Base-by-base conservation (phyloP, 306 rosid species). In the Sindora glabra region DNA sequence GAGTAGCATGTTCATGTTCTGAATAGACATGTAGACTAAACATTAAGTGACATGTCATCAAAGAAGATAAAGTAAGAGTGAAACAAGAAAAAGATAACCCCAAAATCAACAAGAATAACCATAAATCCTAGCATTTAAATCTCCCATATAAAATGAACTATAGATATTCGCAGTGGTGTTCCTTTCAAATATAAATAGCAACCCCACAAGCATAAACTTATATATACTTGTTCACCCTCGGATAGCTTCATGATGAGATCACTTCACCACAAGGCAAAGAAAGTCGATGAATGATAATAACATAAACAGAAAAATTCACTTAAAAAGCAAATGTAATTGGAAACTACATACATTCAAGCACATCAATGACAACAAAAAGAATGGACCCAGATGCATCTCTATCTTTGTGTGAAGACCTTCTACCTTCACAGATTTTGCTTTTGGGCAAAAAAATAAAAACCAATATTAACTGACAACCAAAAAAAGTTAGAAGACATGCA, bases 1-100 rank as follows among this genome's bases (percentile, higher is more conserved):
- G 86, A 47, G 75, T 17, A 11, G 78, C 54, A 26, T 48, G 77
- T 27, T 39, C 75, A 49, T 65, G 74, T 39, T 69, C 94, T 76
- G 72, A 42, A 48, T 4, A 53, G 57, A 42, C 70, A 73, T 45
- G n/a, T 40, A 16, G 52, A 47, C 27, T 55, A 57, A 52, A 14
- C 33, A 62, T 15, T 18, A 54, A 52, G 47, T 62, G 19, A 21
- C 15, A 32, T 34, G 25, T 32, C 32, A 41, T 22, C 8, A 42
- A 4, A 10, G 14, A 41, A 10, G 42, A 40, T 23, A 17, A 36
- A 48, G 19, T 21, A 8, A 9, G 9, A 59, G 15, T 56, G 37
- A 47, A 38, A 63, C 5, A 10, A 25, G 9, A 59, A 16, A 8
- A 50, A 17, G 48, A 16, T 27, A 41, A 57, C 17, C 33, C 48